Base-by-base conservation (phyloP, 805 yeast species). In the Millerago galiae region DNA sequence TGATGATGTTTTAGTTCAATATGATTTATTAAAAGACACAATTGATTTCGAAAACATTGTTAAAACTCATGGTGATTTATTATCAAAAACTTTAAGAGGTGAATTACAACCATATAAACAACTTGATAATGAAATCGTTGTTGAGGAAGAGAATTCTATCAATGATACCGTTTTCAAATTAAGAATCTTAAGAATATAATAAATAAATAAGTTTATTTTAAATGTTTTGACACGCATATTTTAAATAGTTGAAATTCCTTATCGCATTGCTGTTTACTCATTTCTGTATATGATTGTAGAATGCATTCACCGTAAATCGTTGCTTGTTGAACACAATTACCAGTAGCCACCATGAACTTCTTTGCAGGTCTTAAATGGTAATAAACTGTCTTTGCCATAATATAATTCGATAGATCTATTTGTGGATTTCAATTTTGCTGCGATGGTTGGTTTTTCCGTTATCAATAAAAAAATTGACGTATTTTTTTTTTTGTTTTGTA, bases 1-100 rank as follows among this genome's bases (percentile, higher is more conserved):
- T 35, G 99, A 93, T 62, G 99, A 93, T 54, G 95, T 93, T 40
- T 65, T 77, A 50, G 96, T 93, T 46, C 89, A 91, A 66, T 86
- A 86, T 66, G 68, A 77, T 50, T 61, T 89, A 47, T 53, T 67
- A 44, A 75, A 79, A 51, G 79, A 76, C 51, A 79, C 86, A 46
- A 74, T 84, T 54, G 77, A 73, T 24, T 70, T 90, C 43, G 79
- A 72, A 35, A 63, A 66, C 14, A 79, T 88, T 46, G 71, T 93
- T 48, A 60, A 69, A 41, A 70, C 70, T 38, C 90, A 93, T 65
- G 66, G 68, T 37, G 85, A 77, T 6, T 67, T 89, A 63, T 70
- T 93, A 51, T 66, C 76, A 43, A 91, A 90, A 72, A 77, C 89
- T 34, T 79, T 95, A 46, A 83, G 87, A 67, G 76, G 74, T 40